phyloP scores from a whole-genome alignment of 2,329 filamentous ascomycete species.

The Fusarium robinianum region DNA sequence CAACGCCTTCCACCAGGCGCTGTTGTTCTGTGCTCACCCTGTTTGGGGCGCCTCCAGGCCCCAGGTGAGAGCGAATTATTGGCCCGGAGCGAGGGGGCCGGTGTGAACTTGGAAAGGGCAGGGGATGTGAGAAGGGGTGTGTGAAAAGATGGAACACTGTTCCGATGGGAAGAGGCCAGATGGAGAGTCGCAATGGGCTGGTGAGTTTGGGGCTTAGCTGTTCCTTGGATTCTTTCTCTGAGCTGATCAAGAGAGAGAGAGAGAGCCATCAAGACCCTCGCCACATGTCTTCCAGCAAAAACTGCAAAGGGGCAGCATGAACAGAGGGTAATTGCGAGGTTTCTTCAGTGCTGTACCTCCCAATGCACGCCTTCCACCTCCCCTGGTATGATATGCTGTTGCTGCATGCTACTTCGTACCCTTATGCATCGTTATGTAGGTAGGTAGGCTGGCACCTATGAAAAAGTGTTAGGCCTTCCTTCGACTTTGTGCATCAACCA shows the following conservation, averaged over 20 bases:
- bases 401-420: no score
- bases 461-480: slow-evolving; percentile 14
- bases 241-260: no score
- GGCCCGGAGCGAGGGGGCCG: slow-evolving; percentile 27
- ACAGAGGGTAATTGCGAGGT: no score
- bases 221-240: slow-evolving; percentile 17
- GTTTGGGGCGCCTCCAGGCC: slow-evolving; percentile 15
- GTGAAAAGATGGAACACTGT: slow-evolving; percentile 12
- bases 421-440: no score
- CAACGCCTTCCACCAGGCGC: slow-evolving; percentile 37
- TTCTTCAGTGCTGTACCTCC: no score
- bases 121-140: slow-evolving; percentile 11
- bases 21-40: slow-evolving; percentile 17
- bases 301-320: no score
- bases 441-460: slow-evolving; percentile 21
- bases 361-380: no score
- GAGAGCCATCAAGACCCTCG: no score
- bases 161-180: slow-evolving; percentile 27
- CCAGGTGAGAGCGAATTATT: slow-evolving; percentile 26
- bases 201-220: slow-evolving; percentile 29
- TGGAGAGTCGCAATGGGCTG: slow-evolving; percentile 32
- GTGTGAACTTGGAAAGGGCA: slow-evolving; percentile 32
- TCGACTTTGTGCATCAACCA: slow-evolving; percentile 25
- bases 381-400: no score
- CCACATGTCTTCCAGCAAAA: no score